phyloP scores from a whole-genome alignment of 331 rosid genomes.

The Saraca asoca region DNA sequence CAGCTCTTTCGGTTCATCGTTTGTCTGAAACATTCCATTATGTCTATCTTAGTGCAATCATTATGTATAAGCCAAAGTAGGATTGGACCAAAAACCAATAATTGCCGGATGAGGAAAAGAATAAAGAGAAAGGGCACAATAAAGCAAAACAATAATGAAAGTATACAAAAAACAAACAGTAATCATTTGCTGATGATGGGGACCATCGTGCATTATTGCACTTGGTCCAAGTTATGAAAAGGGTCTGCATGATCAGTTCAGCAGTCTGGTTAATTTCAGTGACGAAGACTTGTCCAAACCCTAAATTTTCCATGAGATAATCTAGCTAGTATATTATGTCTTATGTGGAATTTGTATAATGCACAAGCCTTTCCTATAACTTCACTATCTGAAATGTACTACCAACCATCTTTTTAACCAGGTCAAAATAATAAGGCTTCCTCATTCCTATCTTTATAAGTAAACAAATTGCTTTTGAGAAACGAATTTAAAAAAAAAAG shows the following conservation, averaged over 20 bases:
- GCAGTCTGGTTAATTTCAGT: not conserved
- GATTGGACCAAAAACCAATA: constrained; percentile 10
- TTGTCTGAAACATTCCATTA: constrained; percentile 45
- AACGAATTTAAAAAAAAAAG: constrained; percentile 3
- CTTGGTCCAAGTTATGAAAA: constrained; percentile 29
- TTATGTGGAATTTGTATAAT: too few species aligned
- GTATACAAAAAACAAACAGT: constrained; percentile 5
- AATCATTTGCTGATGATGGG: constrained; percentile 32
- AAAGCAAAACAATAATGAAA: constrained; percentile 25
- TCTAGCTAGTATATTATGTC: too few species aligned
- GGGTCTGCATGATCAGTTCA: constrained; percentile 16
- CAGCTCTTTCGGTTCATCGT: constrained; percentile 56
- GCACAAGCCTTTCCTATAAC: too few species aligned
- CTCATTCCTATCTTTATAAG: constrained; percentile 13
- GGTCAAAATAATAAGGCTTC: constrained; percentile 3
- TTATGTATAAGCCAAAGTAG: constrained; percentile 19
- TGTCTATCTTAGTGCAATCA: constrained; percentile 27
- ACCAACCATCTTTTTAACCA: not conserved
- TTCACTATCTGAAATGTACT: too few species aligned
- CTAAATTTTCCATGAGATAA: too few species aligned
- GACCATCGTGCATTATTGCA: constrained; percentile 22
- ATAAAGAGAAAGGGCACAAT: not conserved
- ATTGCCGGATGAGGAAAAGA: constrained; percentile 26
- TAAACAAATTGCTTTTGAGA: not conserved
- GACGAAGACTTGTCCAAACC: too few species aligned